Base-by-base conservation (phyloP, 352 stramenopile genomes). In the Pythium myriotylum region DNA sequence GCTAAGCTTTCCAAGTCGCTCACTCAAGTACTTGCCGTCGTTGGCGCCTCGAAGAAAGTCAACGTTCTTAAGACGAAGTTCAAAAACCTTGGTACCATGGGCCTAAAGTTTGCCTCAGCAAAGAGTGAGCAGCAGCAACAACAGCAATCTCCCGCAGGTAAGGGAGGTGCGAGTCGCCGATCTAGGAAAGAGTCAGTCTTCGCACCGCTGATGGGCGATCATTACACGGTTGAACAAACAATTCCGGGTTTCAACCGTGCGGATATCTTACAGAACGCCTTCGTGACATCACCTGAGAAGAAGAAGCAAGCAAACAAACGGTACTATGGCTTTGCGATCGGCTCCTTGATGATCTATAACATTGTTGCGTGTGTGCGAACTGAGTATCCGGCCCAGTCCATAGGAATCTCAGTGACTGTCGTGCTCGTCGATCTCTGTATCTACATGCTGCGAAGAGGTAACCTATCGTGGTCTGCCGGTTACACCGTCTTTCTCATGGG, bases 401-500 rank as follows among this genome's bases (percentile, higher is more conserved):
- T 94, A 4, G 85, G 84, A 2, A 84, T 93, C 51, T 72, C 76
- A 0, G 52, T 85, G 33, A 94, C 85, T 0, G 73, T 94, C 2
- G 24, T 94, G 29, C 57, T 93, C 0, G 68, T 93, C 4, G 87
- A 96, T 62, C 17, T 77, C 19, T 92, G 83, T 37, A 77, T 94
- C 22, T 90, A 79, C 49, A 87, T 93, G 73, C 70, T 94, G 20
- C 70, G 74, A 33, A 80, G 85, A 8, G 87, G 86, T 19, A 75
- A 81, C 27, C 63, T 84, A 8, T 79, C 79, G 2, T 96, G 87
- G 87, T 91, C 80, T 2, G 76, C 87, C 0, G 87, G 87, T 4
- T 93, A 92, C 61, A 87, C 89, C 3, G 85, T 91, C 14, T 85
- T 94, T n/a, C 65, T 94, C 20, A 68, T 96, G 52, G 88, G 84